phyloP scores from a whole-genome alignment of 352 stramenopile genomes.

The Halophytophthora polymorphica region DNA sequence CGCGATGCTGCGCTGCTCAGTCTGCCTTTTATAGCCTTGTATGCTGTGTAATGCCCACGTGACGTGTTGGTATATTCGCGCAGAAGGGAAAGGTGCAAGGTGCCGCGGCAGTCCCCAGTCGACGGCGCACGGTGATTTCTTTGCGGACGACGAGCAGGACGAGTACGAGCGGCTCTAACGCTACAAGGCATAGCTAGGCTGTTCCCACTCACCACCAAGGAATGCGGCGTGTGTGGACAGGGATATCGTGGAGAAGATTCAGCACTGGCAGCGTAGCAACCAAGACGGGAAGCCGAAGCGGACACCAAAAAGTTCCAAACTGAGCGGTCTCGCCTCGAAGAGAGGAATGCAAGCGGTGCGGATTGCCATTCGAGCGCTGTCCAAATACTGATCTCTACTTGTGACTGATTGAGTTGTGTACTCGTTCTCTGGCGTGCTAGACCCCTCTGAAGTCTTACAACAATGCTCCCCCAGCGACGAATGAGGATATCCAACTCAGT shows the following conservation, averaged over 20 bases:
- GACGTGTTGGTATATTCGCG: too few species aligned
- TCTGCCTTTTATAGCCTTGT: too few species aligned
- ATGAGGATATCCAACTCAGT: slow-evolving; percentile 29
- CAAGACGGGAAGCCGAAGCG: slow-evolving; percentile 12
- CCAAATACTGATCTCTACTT: background rate
- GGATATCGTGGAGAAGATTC: slow-evolving; percentile 21
- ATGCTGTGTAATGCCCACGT: too few species aligned
- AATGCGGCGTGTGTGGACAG: slow-evolving; percentile 5
- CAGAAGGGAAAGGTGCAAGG: slow-evolving; percentile 1
- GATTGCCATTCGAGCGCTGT: background rate
- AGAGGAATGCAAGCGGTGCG: slow-evolving; percentile 2
- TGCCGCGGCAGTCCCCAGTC: slow-evolving; percentile 3
- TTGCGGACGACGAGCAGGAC: slow-evolving; percentile 26
- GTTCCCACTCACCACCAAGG: too few species aligned
- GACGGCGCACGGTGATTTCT: slow-evolving; percentile 14
- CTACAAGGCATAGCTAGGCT: too few species aligned
- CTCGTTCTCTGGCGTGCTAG: too few species aligned
- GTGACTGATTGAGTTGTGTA: background rate
- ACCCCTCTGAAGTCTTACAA: background rate
- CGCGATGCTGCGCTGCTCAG: too few species aligned
- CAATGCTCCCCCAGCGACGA: slow-evolving; percentile 1
- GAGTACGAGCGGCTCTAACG: too few species aligned
- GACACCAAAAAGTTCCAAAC: background rate
- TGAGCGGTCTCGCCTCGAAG: slow-evolving; percentile 7
- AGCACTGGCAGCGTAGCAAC: slow-evolving; percentile 10